Percentiles rank a stretch among this genome's conserved stretches.
These are phyloP conservation scores for Rhynchosporium secalis DNA, from an alignment of 2,329 filamentous ascomycete species.

Conservation along the genomic window DNA sequence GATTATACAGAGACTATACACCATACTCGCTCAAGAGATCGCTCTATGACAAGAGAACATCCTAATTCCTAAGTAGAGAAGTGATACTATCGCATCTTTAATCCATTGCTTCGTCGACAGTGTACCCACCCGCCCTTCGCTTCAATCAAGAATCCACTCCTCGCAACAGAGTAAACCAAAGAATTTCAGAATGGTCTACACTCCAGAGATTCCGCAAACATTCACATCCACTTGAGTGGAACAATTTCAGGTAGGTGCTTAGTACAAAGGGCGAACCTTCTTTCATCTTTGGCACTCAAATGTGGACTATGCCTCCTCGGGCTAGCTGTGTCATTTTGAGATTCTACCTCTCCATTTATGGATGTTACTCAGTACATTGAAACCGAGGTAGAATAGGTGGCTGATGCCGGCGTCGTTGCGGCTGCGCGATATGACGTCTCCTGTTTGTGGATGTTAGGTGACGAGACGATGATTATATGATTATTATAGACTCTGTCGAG, in stretches of 20 bases:
- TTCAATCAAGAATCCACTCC: background rate
- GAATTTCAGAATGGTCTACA: background rate
- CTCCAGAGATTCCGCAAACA: background rate
- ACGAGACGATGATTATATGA: background rate
- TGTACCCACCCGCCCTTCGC: background rate
- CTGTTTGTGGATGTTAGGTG: background rate
- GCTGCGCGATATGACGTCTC: background rate
- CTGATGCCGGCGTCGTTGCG: background rate
- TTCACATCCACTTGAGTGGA: background rate
- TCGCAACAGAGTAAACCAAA: background rate
- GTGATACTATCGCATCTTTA: background rate
- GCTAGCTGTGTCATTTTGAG: background rate
- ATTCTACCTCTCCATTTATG: background rate
- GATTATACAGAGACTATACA: background rate
- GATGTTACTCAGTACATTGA: background rate
- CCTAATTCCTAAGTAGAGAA: no score
- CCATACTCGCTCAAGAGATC: background rate
- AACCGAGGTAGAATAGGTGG: background rate
- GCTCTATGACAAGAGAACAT: no score
- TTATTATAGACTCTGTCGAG: background rate
- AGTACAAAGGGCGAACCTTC: constrained; percentile 5
- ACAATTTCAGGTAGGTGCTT: background rate
- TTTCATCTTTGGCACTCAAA: background rate
- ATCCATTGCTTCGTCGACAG: background rate
- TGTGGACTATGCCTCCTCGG: background rate